These are phyloP conservation scores for Phytophthora multivora DNA, from an alignment of 352 stramenopile genomes.

Conservation along the genomic window DNA sequence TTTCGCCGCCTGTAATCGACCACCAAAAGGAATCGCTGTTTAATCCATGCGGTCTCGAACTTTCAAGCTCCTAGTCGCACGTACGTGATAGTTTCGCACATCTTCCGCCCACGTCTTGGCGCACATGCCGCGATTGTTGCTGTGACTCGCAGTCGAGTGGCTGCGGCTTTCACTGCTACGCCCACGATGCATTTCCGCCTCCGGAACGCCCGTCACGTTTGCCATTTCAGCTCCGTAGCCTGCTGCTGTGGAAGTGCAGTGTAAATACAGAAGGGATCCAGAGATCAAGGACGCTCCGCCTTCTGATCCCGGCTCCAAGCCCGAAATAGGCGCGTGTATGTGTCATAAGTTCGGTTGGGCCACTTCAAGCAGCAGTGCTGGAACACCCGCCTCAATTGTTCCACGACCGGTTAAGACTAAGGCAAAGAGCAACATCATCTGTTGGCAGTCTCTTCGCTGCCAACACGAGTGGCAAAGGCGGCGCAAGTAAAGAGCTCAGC, in stretches of 20 bases:
- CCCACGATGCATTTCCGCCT: constrained; percentile 1
- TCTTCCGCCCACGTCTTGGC: constrained; percentile 59
- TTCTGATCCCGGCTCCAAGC: constrained; percentile 12
- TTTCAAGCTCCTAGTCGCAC: neutral
- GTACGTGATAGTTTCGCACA: constrained; percentile 64
- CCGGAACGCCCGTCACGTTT: neutral
- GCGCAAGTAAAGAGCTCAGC: too few species aligned
- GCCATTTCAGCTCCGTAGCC: constrained; percentile 11
- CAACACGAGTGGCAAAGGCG: too few species aligned
- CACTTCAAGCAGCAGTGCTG: constrained; percentile 1
- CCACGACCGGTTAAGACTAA: neutral
- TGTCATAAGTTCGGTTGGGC: neutral
- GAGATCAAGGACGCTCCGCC: constrained; percentile 1
- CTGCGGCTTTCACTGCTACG: neutral
- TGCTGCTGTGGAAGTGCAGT: neutral
- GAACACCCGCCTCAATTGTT: constrained; percentile 15
- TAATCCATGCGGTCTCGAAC: constrained; percentile 2
- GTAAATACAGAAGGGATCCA: constrained; percentile 17
- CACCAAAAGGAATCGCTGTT: constrained; percentile 3
- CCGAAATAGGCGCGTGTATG: constrained; percentile 27
- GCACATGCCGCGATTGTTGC: constrained; percentile 32
- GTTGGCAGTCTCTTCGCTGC: too few species aligned
- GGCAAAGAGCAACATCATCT: too few species aligned
- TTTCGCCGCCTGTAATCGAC: constrained; percentile 54
- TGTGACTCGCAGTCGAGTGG: constrained; percentile 6